Evolutionary conservation across 169 alveolate species (phyloP), one percentile per base, ranked within the genome.

Genomic region (Eimeria tenella): DNA sequence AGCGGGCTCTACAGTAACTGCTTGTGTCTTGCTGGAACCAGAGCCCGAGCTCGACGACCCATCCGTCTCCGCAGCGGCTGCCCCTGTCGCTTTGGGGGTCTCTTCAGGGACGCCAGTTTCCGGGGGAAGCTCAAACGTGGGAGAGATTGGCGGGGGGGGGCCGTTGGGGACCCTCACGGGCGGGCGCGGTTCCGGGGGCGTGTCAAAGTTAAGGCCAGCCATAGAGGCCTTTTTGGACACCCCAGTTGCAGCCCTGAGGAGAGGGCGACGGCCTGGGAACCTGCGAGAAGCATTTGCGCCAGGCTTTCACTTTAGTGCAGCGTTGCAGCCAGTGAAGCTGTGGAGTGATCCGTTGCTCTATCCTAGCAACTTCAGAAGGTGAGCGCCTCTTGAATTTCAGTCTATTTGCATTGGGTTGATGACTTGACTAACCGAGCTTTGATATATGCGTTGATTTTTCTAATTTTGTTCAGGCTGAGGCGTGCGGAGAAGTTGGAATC

Each of bases 401-500:
- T n/a, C n/a, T n/a, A n/a, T n/a, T n/a, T n/a, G n/a, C n/a, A n/a
- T n/a, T n/a, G n/a, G n/a, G n/a, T n/a, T 31, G 42, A 31, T 31
- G 42, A 31, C 42, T 31, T 31, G 42, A 31, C 42, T 31, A 31
- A 31, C 42, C 42, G 2, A 31, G 42, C 42, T 31, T 31, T 31
- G 0, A 0, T 31, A 31, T 31, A 31, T 2, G 0, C 2, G 42
- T 31, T 31, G 42, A 31, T 31, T 31, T 63, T 6, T 63, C 9
- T 13, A 19, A 17, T 63, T 63, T 5, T 63, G 15, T 63, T 63
- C 42, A 71, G 82, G 11, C 73, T 87, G 17, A 65, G 74, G 9
- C 84, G 93, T 25, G 74, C 93, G 5, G 15, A 15, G 86, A 68
- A 70, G 53, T 73, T 87, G 25, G 84, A 87, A 50, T 65, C 74